Conservation (phyloP, 2,329 filamentous ascomycete genomes). For the Monilinia laxa region DNA sequence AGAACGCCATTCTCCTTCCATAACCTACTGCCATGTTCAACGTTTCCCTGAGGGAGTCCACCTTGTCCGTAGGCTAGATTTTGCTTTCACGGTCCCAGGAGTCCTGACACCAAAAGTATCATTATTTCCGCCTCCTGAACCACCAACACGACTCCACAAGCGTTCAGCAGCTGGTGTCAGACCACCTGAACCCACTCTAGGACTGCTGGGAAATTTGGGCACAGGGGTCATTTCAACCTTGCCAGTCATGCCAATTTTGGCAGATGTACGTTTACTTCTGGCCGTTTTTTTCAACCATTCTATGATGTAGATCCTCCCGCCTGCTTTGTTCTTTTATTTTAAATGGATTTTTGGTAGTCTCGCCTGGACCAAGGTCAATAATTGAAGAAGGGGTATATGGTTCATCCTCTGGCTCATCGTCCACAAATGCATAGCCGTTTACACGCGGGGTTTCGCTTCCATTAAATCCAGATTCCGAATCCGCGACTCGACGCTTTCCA, state of each 20-base stretch:
- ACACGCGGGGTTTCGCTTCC: slow-evolving; percentile 80
- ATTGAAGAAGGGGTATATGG: slow-evolving; percentile 44
- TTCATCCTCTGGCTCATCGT: slow-evolving; percentile 65
- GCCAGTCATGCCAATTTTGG: slow-evolving; percentile 58
- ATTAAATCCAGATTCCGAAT: slow-evolving; percentile 58
- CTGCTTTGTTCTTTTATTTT: slow-evolving; percentile 71
- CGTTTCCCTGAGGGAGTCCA: slow-evolving; percentile 34
- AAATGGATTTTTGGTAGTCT: slow-evolving; percentile 75
- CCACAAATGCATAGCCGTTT: slow-evolving; percentile 92
- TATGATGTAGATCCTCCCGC: slow-evolving; percentile 78
- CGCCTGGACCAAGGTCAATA: slow-evolving; percentile 58
- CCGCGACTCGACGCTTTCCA: slow-evolving; percentile 62
- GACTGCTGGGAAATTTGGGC: slow-evolving; percentile 69
- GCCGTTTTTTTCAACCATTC: slow-evolving; percentile 82
- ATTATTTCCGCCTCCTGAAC: slow-evolving; percentile 36
- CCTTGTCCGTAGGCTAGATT: slow-evolving; percentile 34
- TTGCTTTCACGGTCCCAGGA: slow-evolving; percentile 33
- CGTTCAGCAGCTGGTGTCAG: slow-evolving; percentile 75
- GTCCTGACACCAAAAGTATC: slow-evolving; percentile 36
- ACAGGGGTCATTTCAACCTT: slow-evolving; percentile 60
- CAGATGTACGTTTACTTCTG: slow-evolving; percentile 65
- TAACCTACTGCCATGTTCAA: background rate
- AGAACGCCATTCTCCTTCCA: slow-evolving; percentile 2
- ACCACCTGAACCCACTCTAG: slow-evolving; percentile 51
- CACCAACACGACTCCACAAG: slow-evolving; percentile 62